phyloP scores from a whole-genome alignment of 2,329 filamentous ascomycete genomes.

The Fusarium sp. region DNA sequence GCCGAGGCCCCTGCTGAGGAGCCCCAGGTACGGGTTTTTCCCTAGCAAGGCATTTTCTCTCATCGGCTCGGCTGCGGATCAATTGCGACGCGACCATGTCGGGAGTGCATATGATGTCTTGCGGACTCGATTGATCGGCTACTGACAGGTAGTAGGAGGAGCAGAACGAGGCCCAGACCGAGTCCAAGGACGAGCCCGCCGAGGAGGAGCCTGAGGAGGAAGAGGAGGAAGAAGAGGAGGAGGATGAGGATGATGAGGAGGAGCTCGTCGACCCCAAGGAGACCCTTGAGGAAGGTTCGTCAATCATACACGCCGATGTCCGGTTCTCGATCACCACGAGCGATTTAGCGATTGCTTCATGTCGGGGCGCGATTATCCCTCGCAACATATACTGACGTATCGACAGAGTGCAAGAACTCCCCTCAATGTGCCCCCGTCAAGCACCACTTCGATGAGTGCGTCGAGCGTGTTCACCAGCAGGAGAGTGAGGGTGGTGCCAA shows the following conservation, averaged over 20 bases:
- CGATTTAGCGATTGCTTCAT: slow-evolving; percentile 35
- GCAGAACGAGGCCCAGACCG: slow-evolving; percentile 63
- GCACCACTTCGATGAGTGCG: slow-evolving; percentile 99
- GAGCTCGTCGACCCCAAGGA: slow-evolving; percentile 91
- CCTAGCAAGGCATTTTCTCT: slow-evolving; percentile 32
- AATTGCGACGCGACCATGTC: slow-evolving; percentile 25
- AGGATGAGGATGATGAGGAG: slow-evolving; percentile 80
- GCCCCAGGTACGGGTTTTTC: slow-evolving; percentile 61
- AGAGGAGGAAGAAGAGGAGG: slow-evolving; percentile 63
- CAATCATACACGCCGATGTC: slow-evolving; percentile 3
- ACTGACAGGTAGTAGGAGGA: slow-evolving; percentile 50
- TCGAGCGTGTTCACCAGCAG: slow-evolving; percentile 79
- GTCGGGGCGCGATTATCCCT: slow-evolving; percentile 13
- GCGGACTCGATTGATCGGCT: slow-evolving; percentile 1
- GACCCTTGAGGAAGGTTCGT: slow-evolving; percentile 88
- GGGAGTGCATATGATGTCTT: slow-evolving; percentile 7
- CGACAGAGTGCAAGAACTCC: slow-evolving; percentile 87
- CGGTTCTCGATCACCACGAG: slow-evolving; percentile 24
- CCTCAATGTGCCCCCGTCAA: slow-evolving; percentile 86
- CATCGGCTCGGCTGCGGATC: slow-evolving; percentile 19
- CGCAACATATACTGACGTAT: slow-evolving; percentile 38
- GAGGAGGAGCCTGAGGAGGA: slow-evolving; percentile 58
- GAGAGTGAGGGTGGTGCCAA: slow-evolving; percentile 77
- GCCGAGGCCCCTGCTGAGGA: slow-evolving; percentile 76
- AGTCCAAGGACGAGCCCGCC: slow-evolving; percentile 48